Base-by-base conservation (phyloP, 2,329 filamentous ascomycete genomes). In the Leptographium flavum region DNA sequence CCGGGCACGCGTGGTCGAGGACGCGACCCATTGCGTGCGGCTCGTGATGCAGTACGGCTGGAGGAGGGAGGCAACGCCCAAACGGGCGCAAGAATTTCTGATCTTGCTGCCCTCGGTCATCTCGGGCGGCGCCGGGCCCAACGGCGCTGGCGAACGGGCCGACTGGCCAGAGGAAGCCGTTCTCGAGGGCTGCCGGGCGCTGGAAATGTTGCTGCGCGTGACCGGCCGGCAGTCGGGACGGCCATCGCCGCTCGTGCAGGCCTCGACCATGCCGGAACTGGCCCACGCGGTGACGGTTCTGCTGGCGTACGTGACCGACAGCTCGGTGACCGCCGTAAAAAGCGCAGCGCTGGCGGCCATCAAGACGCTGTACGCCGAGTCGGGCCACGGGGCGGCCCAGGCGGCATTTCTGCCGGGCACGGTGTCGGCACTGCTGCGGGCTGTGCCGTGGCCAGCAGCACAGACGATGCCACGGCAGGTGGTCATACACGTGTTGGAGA, bases 371-470 rank as follows among this genome's bases (percentile, higher is more conserved):
- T 75, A 79, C 51, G 56, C 60, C 7, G 74, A 77, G 21, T 70
- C 94, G 37, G 77, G 73, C 43, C 82, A 92, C 54, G 74, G 73
- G 39, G 73, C 83, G n/a, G 77, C 84, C 3, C 67, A 94, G 46
- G 85, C 87, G 10, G 88, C 76, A 49, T 92, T 98, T 56, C 69
- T 96, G 36, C 92, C 93, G 0, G 87, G 88, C 10, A 86, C 86
- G 0, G 76, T 94, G 0, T 96, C 92, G 3, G 77, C 79, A 1
- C 65, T 98, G 22, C 80, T 83, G 2, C 88, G 82, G 55, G 66
- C 87, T 1, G 64, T 94, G 42, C 81, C 83, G 5, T 77, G 78
- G 1, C 83, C 80, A 0, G 75, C 73, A 35, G 70, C 73, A 11
- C 64, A 68, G 38, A 76, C 72, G 53, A 61, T 59, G 1, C 60